Percentiles rank a stretch among this genome's conserved stretches.
phyloP scores from a whole-genome alignment of 202 grass and related monocot genomes.

The Elaeis oleifera region DNA sequence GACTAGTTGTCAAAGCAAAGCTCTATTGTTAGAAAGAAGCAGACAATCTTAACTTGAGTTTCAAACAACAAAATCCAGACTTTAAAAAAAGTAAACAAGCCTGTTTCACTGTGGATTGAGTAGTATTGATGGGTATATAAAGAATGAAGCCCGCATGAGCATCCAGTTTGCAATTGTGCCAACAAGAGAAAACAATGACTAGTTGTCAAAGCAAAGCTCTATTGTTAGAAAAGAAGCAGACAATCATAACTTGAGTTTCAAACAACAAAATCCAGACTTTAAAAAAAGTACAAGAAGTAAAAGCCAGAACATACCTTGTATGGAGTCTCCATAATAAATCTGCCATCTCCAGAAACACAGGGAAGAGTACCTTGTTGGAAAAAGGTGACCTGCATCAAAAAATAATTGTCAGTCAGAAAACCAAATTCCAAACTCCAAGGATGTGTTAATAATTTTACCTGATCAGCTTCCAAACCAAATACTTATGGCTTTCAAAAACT shows the following conservation, averaged over 20 bases:
- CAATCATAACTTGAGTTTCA: too few species aligned
- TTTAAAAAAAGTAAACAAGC: background rate
- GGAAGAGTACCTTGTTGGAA: slow-evolving; percentile 91
- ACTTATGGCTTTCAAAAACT: slow-evolving; percentile 89
- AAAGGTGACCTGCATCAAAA: slow-evolving; percentile 49
- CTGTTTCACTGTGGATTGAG: too few species aligned
- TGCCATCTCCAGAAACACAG: slow-evolving; percentile 70
- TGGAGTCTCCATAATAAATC: slow-evolving; percentile 89
- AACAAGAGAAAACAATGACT: too few species aligned
- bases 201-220: too few species aligned
- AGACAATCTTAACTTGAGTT: too few species aligned
- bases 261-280: background rate
- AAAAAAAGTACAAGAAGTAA: background rate
- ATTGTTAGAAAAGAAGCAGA: too few species aligned
- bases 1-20: too few species aligned
- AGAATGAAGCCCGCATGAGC: too few species aligned
- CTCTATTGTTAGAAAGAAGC: too few species aligned
- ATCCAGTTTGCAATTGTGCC: too few species aligned
- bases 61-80: background rate
- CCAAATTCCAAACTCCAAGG: too few species aligned
- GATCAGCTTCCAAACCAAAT: slow-evolving; percentile 92
- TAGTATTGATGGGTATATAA: too few species aligned
- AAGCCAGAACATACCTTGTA: slow-evolving; percentile 41
- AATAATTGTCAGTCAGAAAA: background rate
- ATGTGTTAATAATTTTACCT: slow-evolving; percentile 40